A percentile compares a stretch with the other conserved stretches of the same genome.
Evolutionary conservation across 257 asterid species (phyloP).

Genomic region (Echites panduratus): DNA sequence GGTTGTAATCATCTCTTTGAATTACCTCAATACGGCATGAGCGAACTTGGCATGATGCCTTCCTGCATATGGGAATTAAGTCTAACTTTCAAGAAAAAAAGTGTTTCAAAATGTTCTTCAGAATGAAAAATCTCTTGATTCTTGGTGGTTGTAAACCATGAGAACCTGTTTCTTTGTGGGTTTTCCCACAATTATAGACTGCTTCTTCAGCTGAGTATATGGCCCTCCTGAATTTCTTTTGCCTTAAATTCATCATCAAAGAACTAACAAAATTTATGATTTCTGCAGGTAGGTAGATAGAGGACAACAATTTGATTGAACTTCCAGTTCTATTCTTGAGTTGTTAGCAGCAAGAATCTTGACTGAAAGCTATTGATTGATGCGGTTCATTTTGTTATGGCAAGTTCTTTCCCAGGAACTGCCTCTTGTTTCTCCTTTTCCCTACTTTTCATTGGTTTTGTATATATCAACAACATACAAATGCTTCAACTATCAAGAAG

Average conservation of each 20-base stretch:
- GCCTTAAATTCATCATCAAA: neutral
- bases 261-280: slow-evolving; percentile 27
- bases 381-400: neutral
- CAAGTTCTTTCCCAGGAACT: slow-evolving; percentile 1
- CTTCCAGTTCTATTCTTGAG: neutral
- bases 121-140: neutral
- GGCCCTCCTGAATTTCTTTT: neutral
- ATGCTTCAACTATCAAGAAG: neutral
- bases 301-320: neutral
- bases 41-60: neutral
- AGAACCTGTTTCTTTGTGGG: neutral
- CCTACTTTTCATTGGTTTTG: neutral
- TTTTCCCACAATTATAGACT: neutral
- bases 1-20: neutral
- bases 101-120: neutral
- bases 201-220: neutral
- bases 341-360: neutral
- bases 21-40: neutral
- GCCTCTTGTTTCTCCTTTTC: neutral
- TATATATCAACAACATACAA: neutral
- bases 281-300: slow-evolving; percentile 34
- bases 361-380: neutral
- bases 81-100: neutral
- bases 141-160: neutral
- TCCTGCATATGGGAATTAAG: neutral